These are phyloP conservation scores for Fusarium chuoi DNA, from an alignment of 2,329 filamentous ascomycete genomes.

Conservation along the genomic window DNA sequence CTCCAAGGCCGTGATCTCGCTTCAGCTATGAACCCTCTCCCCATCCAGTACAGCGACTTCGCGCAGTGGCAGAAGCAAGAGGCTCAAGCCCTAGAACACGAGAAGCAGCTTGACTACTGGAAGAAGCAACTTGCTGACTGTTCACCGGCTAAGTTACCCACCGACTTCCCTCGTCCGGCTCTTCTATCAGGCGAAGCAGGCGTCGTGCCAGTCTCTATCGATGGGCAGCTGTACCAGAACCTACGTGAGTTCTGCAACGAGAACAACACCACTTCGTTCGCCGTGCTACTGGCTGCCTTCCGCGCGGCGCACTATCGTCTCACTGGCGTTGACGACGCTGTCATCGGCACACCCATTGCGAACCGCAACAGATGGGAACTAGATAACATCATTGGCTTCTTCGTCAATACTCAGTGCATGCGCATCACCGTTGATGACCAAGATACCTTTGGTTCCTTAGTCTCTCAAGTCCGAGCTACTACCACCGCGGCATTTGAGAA, in stretches of 20 bases:
- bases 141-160: constrained; percentile 25
- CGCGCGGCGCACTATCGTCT: constrained; percentile 42
- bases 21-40: constrained; percentile 9
- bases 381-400: constrained; percentile 39
- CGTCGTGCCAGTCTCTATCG: background rate
- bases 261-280: constrained; percentile 9
- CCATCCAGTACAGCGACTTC: constrained; percentile 44
- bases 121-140: constrained; percentile 24
- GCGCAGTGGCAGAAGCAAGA: constrained; percentile 40
- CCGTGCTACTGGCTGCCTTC: constrained; percentile 40
- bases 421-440: constrained; percentile 28
- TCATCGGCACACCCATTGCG: constrained; percentile 33
- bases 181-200: constrained; percentile 25
- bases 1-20: background rate
- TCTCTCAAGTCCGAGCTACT: constrained; percentile 19
- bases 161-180: constrained; percentile 27
- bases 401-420: constrained; percentile 44
- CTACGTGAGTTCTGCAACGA: constrained; percentile 18
- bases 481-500: background rate
- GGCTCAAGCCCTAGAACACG: constrained; percentile 16
- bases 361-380: constrained; percentile 32
- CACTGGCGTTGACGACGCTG: constrained; percentile 38
- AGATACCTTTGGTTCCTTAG: constrained; percentile 20
- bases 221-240: constrained; percentile 5
- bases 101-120: constrained; percentile 42